Conservation (phyloP, 2,329 filamentous ascomycete genomes). For the Colletotrichum sublineola region DNA sequence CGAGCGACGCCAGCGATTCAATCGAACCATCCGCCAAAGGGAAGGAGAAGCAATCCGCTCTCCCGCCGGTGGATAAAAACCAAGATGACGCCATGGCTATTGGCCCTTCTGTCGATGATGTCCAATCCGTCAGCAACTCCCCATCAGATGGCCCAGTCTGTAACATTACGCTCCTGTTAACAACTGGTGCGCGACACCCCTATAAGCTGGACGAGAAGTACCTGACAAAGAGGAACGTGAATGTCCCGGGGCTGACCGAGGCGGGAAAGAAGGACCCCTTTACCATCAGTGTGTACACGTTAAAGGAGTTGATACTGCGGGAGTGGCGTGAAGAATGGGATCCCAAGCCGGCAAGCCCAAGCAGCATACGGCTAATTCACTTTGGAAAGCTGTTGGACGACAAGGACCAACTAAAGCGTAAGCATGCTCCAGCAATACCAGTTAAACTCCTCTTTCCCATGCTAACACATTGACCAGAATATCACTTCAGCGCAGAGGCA, state of each 20-base stretch:
- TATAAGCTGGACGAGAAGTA: constrained; percentile 93
- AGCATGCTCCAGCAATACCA: constrained; percentile 48
- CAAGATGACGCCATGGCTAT: constrained; percentile 57
- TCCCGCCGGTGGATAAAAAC: constrained; percentile 50
- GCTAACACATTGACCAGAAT: constrained; percentile 67
- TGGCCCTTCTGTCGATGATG: constrained; percentile 59
- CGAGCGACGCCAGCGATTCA: constrained; percentile 37
- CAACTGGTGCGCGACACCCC: constrained; percentile 85
- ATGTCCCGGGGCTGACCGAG: constrained; percentile 75
- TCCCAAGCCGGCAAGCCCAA: constrained; percentile 84
- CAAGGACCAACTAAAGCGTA: constrained; percentile 87
- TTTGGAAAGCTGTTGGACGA: constrained; percentile 94
- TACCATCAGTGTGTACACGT: constrained; percentile 90
- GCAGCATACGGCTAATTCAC: constrained; percentile 89
- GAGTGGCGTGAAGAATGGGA: constrained; percentile 98
- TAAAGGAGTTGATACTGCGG: constrained; percentile 93
- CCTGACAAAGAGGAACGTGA: constrained; percentile 82
- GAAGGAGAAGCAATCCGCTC: constrained; percentile 51
- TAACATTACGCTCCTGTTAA: constrained; percentile 86
- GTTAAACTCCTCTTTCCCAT: background rate
- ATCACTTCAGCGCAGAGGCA: constrained; percentile 79
- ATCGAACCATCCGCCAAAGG: constrained; percentile 47
- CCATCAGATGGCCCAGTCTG: constrained; percentile 62
- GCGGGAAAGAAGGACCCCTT: constrained; percentile 79
- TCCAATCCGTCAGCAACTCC: constrained; percentile 52